Base-by-base conservation (phyloP, 768 basidiomycete species). In the Tricholoma hemisulphureum region DNA sequence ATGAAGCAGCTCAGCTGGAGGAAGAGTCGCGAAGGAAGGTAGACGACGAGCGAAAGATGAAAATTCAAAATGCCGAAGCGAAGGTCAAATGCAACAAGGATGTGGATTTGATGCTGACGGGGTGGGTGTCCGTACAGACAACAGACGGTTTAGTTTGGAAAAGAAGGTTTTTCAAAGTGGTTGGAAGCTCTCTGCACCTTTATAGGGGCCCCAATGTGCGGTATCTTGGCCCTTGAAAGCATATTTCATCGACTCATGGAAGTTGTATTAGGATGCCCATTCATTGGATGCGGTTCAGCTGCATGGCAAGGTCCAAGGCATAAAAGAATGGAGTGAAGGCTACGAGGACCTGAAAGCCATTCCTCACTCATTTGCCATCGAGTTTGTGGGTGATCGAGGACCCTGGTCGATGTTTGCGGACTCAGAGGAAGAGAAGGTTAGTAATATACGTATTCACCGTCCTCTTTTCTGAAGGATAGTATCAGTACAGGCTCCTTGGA, bases 341-440 rank as follows among this genome's bases (percentile, higher is more conserved):
- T 86, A 83, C 57, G 87, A 88, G 56, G 84, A 87, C 46, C 68
- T 89, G 31, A 78, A 84, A 65, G 80, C 86, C 9, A 86, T 89
- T 51, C 79, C 84, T 3, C 76, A 84, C 57, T 86, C 87, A 0
- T 87, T 89, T 70, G 87, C 82, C 2, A 70, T 88, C 24, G 85
- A 85, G 58, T 86, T 88, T 66, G 75, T 73, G 32, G 77, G 80
- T 55, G 79, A 68, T 5, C 74, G 70, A 7, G 73, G 73, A 24
- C 68, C 75, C 14, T 88, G 85, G 84, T 73, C 80, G 37, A 74
- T 87, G 73, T 89, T 76, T 57, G 75, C 83, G 6, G 86, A 87
- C 65, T 78, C 79, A 20, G 85, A 84, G 67, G 79, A 83, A 59
- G 86, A 86, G 57, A 87, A 87, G 78, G 85, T 80, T 58, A 5